These are phyloP conservation scores for Rhizopogon parksii DNA, from an alignment of 1,284 basidiomycete genomes.

Conservation along the genomic window DNA sequence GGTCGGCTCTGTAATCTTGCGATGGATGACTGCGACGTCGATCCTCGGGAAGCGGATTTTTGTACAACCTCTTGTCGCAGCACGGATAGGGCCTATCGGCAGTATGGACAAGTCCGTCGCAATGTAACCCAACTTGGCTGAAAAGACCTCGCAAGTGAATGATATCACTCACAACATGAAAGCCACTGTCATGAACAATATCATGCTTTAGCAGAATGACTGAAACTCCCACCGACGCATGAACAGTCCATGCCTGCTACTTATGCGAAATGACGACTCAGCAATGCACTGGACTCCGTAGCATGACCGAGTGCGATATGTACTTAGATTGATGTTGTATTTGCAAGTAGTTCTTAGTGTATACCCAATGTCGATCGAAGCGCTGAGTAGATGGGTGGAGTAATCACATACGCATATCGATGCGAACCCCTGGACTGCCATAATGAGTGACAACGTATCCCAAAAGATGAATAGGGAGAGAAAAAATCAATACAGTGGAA, in stretches of 20 bases:
- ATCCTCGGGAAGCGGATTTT: constrained; percentile 25
- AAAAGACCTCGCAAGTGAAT: not conserved
- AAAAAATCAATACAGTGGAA: constrained; percentile 16
- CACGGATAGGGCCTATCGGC: not conserved
- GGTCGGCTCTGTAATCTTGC: constrained; percentile 43
- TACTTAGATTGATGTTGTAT: not conserved
- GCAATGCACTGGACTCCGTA: not conserved
- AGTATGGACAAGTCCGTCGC: not conserved
- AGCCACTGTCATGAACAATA: not conserved
- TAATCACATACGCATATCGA: not conserved
- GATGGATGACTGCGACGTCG: constrained; percentile 68
- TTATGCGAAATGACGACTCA: not conserved
- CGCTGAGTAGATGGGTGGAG: too few species aligned
- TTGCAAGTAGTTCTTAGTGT: not conserved
- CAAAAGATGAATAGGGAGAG: constrained; percentile 15
- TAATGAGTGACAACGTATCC: not conserved
- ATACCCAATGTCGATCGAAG: not conserved
- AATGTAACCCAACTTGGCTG: not conserved
- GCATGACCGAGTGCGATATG: not conserved
- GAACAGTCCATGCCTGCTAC: not conserved
- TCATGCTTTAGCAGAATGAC: too few species aligned
- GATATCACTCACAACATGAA: not conserved
- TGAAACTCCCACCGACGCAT: not conserved
- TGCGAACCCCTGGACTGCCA: not conserved
- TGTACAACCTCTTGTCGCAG: constrained; percentile 6